Base-by-base conservation (phyloP, 1,284 basidiomycete genomes). In the Cryptococcus sp. region DNA sequence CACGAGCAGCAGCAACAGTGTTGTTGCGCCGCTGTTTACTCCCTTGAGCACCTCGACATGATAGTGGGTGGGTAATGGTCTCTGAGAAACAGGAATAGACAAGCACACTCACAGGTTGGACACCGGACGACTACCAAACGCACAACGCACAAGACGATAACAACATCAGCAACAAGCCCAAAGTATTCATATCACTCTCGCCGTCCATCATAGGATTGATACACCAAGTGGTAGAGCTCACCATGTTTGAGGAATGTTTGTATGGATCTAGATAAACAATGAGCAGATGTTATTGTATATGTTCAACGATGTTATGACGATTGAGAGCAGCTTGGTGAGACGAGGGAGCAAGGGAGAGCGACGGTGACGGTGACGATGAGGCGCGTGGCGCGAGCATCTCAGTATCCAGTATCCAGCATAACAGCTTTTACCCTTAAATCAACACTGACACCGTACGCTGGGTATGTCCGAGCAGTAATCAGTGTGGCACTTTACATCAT, bases 91-190 rank as follows among this genome's bases (percentile, higher is more conserved):
- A 45, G 42, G 7, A 7, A 20, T 48, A n/a, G 25, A 22, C 42
- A 16, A 19, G 55, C 61, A 40, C 27, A 69, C 70, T 55, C 52
- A 72, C 73, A 59, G 72, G 70, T 66, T 76, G 72, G 57, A 76
- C 72, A 67, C 73, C 73, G 65, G 73, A 76, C 49, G 73, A 74
- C 73, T 76, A 58, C 20, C 19, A 11, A 25, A 35, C 30, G 30
- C 30, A 35, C 30, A 35, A 10, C 30, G 30, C 30, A 35, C 30
- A 13, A 35, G 30, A 35, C 30, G 30, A 35, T 16, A 30, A 30
- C 10, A 40, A 8, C 38, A 52, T 59, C 53, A 60, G 54, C 54
- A 27, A 17, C 35, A 23, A 19, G 11, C 27, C 27, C 20, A 47
- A 3, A n/a, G 4, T 13, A n/a, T n/a, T n/a, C n/a, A n/a, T 35